These are phyloP conservation scores for Diaporthe ampelina DNA, from an alignment of 2,329 filamentous ascomycete species.

Conservation along the genomic window DNA sequence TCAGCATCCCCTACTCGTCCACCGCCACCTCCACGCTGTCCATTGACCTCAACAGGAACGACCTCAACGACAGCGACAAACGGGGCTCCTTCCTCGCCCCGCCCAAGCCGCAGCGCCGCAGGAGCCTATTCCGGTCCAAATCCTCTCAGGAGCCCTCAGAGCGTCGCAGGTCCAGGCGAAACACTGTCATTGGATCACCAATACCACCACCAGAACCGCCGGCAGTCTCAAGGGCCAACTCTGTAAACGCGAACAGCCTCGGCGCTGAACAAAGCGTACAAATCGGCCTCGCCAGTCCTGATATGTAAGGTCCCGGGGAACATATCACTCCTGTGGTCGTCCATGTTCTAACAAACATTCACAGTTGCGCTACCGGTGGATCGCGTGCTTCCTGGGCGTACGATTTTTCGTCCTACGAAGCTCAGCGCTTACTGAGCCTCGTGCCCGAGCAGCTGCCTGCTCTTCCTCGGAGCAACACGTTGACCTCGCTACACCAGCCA, in stretches of 20 bases:
- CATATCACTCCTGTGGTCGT: neutral
- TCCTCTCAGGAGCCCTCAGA: conserved; percentile 49
- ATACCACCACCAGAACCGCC: conserved; percentile 38
- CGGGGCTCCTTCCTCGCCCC: conserved; percentile 31
- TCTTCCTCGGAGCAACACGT: conserved; percentile 33
- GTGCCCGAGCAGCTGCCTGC: conserved; percentile 48
- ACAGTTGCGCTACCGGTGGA: conserved; percentile 51
- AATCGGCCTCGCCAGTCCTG: conserved; percentile 46
- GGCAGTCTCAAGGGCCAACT: conserved; percentile 50
- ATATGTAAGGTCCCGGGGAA: conserved; percentile 46
- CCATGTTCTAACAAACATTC: conserved; percentile 35
- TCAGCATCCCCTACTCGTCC: conserved; percentile 40
- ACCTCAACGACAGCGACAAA: conserved; percentile 45
- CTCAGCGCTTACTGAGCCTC: conserved; percentile 58
- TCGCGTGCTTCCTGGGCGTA: conserved; percentile 59
- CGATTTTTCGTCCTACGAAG: conserved; percentile 60
- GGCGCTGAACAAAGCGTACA: conserved; percentile 48
- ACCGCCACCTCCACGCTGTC: conserved; percentile 28
- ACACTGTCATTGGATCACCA: conserved; percentile 49
- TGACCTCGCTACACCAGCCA: conserved; percentile 36
- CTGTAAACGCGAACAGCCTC: conserved; percentile 46
- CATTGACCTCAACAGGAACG: conserved; percentile 26
- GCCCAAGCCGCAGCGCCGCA: conserved; percentile 56
- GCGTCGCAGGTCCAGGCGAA: conserved; percentile 45
- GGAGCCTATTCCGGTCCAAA: conserved; percentile 54